phyloP scores from a whole-genome alignment of 1,139 yeast species.

The Scheffersomyces titani region DNA sequence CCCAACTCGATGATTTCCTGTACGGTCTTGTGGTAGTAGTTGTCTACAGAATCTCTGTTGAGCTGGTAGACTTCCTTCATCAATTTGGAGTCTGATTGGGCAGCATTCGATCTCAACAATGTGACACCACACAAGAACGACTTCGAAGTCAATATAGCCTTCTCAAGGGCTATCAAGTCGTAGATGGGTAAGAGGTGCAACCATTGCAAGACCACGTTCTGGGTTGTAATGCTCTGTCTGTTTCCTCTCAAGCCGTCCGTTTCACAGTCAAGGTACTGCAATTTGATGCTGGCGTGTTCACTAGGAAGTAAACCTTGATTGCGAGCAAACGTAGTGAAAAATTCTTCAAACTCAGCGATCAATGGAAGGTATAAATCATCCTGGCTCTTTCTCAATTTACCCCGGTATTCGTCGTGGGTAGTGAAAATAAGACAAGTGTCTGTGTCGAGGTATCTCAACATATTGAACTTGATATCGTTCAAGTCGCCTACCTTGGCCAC shows the following conservation, averaged over 20 bases:
- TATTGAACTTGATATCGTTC: constrained; percentile 52
- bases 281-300: constrained; percentile 26
- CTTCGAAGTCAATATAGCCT: constrained; percentile 80
- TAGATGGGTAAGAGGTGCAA: constrained; percentile 62
- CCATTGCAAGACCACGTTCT: constrained; percentile 65
- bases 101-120: constrained; percentile 39
- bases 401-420: constrained; percentile 81
- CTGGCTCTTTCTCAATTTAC: constrained; percentile 73
- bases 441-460: constrained; percentile 86
- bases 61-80: constrained; percentile 34
- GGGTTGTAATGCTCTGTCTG: constrained; percentile 61
- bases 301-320: constrained; percentile 29
- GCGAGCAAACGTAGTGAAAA: constrained; percentile 50
- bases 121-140: constrained; percentile 78
- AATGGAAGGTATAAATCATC: constrained; percentile 75
- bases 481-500: constrained; percentile 62
- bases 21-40: constrained; percentile 42
- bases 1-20: constrained; percentile 80
- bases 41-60: constrained; percentile 27
- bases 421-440: constrained; percentile 89
- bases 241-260: constrained; percentile 80
- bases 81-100: constrained; percentile 16
- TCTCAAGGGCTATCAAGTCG: constrained; percentile 86
- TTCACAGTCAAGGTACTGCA: constrained; percentile 77
- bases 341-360: constrained; percentile 63